phyloP scores from a whole-genome alignment of 768 basidiomycete genomes.

The Pulveroboletus sp. region DNA sequence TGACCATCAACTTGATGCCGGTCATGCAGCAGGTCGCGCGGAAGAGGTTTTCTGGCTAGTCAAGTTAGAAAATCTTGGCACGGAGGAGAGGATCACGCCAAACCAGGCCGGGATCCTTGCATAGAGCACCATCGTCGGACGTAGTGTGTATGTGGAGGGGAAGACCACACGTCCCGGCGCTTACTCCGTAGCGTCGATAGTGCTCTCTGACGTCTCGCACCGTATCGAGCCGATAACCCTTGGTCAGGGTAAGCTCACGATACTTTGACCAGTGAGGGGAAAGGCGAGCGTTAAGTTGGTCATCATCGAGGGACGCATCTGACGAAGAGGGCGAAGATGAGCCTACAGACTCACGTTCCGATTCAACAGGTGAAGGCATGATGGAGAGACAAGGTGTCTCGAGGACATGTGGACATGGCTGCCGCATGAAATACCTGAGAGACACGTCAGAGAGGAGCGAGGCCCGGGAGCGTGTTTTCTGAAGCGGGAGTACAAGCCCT shows the following conservation, averaged over 20 bases:
- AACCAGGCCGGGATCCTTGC: conserved; percentile 69
- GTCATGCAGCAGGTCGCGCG: conserved; percentile 54
- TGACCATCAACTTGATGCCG: conserved; percentile 53
- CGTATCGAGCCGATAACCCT: conserved; percentile 65
- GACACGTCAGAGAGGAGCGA: background rate
- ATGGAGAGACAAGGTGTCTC: conserved; percentile 45
- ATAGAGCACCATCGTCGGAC: conserved; percentile 55
- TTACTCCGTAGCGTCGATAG: conserved; percentile 38
- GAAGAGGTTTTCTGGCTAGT: conserved; percentile 68
- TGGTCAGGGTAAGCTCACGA: conserved; percentile 38
- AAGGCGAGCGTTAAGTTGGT: conserved; percentile 52
- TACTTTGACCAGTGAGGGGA: conserved; percentile 61
- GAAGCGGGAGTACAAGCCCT: background rate
- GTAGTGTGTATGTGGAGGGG: conserved; percentile 28
- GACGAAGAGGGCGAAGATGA: conserved; percentile 44
- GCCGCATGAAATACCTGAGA: conserved; percentile 13
- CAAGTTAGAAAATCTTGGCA: conserved; percentile 7
- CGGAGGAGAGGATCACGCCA: conserved; percentile 16
- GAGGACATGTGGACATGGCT: background rate
- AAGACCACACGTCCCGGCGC: conserved; percentile 12
- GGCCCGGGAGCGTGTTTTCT: background rate
- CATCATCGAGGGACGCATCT: conserved; percentile 47
- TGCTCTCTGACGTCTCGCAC: conserved; percentile 59
- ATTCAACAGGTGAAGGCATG: conserved; percentile 65
- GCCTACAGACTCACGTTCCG: conserved; percentile 19